A percentile compares a stretch with the other conserved stretches of the same genome.
These are phyloP conservation scores for Backusella parvicylindrica DNA, from an alignment of 192 early-diverging fungal genomes.

Conservation along the genomic window DNA sequence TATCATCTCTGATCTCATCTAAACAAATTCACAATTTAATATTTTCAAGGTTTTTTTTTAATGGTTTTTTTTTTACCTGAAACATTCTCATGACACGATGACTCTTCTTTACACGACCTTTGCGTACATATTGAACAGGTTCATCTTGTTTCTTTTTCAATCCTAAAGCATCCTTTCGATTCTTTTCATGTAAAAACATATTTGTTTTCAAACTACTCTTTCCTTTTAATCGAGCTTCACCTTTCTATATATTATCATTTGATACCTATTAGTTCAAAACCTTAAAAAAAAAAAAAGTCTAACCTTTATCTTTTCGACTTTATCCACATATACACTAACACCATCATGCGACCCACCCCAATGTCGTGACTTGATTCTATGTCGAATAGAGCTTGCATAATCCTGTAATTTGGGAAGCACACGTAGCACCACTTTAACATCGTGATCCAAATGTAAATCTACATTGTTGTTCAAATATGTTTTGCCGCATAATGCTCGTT, in stretches of 20 bases:
- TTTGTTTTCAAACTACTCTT: conserved; percentile 9
- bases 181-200: conserved; percentile 14
- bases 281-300: not conserved
- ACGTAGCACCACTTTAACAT: conserved; percentile 64
- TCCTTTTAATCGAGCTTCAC: conserved; percentile 20
- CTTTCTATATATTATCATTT: not conserved
- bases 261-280: not conserved
- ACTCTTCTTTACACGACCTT: conserved; percentile 2
- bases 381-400: conserved; percentile 63
- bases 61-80: conserved; percentile 3
- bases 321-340: conserved; percentile 63
- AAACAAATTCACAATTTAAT: not conserved
- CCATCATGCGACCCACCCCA: conserved; percentile 78
- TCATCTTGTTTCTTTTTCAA: not conserved
- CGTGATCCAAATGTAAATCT: conserved; percentile 45
- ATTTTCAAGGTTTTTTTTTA: too few relatives aligned
- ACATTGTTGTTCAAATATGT: not conserved
- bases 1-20: conserved; percentile 5
- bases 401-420: conserved; percentile 65
- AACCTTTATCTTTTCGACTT: conserved; percentile 55
- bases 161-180: conserved; percentile 12
- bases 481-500: not conserved
- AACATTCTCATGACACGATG: conserved; percentile 13
- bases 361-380: conserved; percentile 54
- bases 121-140: not conserved